Evolutionary conservation across 2,329 filamentous ascomycete genomes (phyloP), one percentile per base, ranked within the genome.

Genomic region (Penicillium sp.): DNA sequence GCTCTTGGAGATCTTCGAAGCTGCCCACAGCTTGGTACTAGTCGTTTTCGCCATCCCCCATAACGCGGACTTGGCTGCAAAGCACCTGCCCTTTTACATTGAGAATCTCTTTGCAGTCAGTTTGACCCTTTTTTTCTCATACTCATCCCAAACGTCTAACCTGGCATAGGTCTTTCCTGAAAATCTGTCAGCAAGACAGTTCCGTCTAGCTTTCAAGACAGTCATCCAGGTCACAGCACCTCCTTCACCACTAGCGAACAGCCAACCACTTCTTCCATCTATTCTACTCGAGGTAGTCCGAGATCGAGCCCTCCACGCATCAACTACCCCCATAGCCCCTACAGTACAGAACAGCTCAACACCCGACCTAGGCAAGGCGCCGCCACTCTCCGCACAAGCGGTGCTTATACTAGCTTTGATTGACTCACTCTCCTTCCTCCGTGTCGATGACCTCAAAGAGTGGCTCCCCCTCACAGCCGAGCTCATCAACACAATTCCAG

Each of bases 121-220:
- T 61, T 44, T n/a, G 4, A 16, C 23, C 31, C 10, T 18, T 4
- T 8, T 8, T 8, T 3, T 3, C 26, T 4, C 26, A 18, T 2
- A 23, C 46, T 18, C 6, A 15, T 28, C 34, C 18, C 13, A n/a
- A 2, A 2, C 7, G 5, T 42, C 26, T 47, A 39, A 23, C 6
- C 36, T 0, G 36, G 6, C 29, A 16, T 42, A 78, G 65, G 86
- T 90, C 0, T 96, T 96, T 70, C 91, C 92, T 0, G 69, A 78
- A 1, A 87, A 87, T 53, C 84, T 96, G 18, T 92, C 89, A 0
- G 81, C 89, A 0, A 85, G 91, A 15, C 92, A 96, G 69, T 96
- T 96, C 76, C 84, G 91, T 28, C 79, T 96, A 9, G 92, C 91
- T 10, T 92, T 95, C 77, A 89, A 87, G 68, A 93, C 90, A 1